Conservation (phyloP, 2,329 filamentous ascomycete genomes). For the Fusarium penzigii region DNA sequence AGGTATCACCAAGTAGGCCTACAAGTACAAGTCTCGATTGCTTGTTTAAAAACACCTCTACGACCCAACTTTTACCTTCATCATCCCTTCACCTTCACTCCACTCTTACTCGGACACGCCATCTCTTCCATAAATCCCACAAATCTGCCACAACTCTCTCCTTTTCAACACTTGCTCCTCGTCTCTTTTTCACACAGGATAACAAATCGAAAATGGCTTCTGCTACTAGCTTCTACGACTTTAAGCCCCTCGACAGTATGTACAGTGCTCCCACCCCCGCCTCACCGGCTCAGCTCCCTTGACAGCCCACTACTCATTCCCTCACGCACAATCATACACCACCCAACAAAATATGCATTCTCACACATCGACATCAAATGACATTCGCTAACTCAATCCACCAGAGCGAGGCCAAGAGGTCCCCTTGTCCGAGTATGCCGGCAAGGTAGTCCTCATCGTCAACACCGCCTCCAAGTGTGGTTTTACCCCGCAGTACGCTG, state of each 20-base stretch:
- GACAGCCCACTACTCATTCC: background rate
- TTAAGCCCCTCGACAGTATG: constrained; percentile 80
- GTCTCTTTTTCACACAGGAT: constrained; percentile 1
- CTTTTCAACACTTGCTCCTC: constrained; percentile 6
- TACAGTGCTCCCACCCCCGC: constrained; percentile 27
- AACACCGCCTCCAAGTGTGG: constrained; percentile 99
- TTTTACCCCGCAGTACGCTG: constrained; percentile 93
- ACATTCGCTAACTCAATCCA: background rate
- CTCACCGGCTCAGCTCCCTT: background rate
- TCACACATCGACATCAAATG: no score
- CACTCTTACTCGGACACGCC: background rate
- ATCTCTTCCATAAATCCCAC: background rate
- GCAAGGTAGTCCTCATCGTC: constrained; percentile 93
- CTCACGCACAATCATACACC: background rate
- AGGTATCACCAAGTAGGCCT: background rate
- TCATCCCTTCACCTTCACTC: background rate
- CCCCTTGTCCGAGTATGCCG: constrained; percentile 70
- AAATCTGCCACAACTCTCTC: background rate
- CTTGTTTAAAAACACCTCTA: background rate
- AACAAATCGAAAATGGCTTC: constrained; percentile 38
- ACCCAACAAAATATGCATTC: no score
- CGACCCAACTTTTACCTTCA: no score
- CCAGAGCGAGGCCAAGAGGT: constrained; percentile 64
- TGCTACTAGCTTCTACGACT: constrained; percentile 69
- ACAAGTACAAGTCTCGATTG: background rate